These are phyloP conservation scores for Conidiobolus incongruus DNA, from an alignment of 371 early-diverging fungal genomes.

Conservation along the genomic window DNA sequence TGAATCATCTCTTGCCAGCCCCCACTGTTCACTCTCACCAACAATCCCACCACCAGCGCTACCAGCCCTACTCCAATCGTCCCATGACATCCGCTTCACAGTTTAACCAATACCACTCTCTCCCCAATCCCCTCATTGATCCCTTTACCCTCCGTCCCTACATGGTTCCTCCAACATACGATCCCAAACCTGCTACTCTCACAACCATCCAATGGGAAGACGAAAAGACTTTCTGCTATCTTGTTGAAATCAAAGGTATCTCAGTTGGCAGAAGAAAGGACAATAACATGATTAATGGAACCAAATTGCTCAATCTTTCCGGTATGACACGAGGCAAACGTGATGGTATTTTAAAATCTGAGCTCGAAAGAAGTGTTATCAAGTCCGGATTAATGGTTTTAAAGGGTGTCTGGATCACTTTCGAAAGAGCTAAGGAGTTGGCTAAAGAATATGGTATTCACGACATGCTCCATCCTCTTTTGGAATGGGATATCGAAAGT, in stretches of 20 bases:
- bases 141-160: too few species aligned
- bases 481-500: slow-evolving; percentile 34
- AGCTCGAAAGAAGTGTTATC: slow-evolving; percentile 61
- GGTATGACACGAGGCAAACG: slow-evolving; percentile 77
- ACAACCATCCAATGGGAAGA: slow-evolving; percentile 70
- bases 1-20: too few species aligned
- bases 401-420: slow-evolving; percentile 55
- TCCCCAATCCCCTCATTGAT: too few species aligned
- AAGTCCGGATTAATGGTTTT: slow-evolving; percentile 75
- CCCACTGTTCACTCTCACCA: too few species aligned
- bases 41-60: too few species aligned
- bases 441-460: slow-evolving; percentile 24
- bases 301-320: slow-evolving; percentile 62
- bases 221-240: slow-evolving; percentile 52
- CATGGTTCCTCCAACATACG: too few species aligned
- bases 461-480: slow-evolving; percentile 43
- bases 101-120: too few species aligned
- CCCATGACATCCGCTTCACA: too few species aligned
- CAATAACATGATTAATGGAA: slow-evolving; percentile 66
- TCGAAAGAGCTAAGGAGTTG: slow-evolving; percentile 7
- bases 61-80: too few species aligned
- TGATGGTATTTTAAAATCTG: slow-evolving; percentile 69
- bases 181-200: too few species aligned
- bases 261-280: slow-evolving; percentile 56
- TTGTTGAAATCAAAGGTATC: slow-evolving; percentile 51